Conservation (phyloP, 352 stramenopile genomes). For the Phytophthora constricta region DNA sequence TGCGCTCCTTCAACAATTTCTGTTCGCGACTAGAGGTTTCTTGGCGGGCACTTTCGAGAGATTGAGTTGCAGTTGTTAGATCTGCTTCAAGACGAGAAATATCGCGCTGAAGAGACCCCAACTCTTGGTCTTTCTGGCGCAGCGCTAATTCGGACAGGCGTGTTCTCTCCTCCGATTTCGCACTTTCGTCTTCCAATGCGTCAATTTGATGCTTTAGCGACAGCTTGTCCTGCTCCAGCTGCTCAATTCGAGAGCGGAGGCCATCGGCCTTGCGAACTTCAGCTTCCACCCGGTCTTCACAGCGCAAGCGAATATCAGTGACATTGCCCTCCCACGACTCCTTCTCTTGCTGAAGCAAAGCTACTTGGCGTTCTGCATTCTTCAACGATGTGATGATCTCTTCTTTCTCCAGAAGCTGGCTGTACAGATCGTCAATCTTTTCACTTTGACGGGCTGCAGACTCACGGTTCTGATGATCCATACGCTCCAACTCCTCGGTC, state of each 20-base stretch:
- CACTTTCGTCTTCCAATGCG: slow-evolving; percentile 34
- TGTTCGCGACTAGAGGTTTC: slow-evolving; percentile 55
- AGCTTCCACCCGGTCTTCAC: slow-evolving; percentile 40
- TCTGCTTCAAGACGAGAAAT: slow-evolving; percentile 37
- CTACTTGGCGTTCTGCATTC: slow-evolving; percentile 42
- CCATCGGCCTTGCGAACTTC: slow-evolving; percentile 52
- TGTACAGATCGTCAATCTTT: slow-evolving; percentile 67
- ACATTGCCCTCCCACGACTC: slow-evolving; percentile 45
- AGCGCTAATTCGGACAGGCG: slow-evolving; percentile 26
- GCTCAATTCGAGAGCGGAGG: slow-evolving; percentile 42
- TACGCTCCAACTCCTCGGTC: slow-evolving; percentile 44
- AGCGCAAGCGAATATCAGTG: slow-evolving; percentile 43
- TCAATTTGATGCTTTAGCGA: slow-evolving; percentile 34
- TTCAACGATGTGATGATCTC: slow-evolving; percentile 46
- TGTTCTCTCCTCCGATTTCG: slow-evolving; percentile 32
- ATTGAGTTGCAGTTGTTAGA: slow-evolving; percentile 35
- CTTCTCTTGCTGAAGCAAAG: slow-evolving; percentile 53
- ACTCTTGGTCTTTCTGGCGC: slow-evolving; percentile 36
- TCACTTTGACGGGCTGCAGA: slow-evolving; percentile 39
- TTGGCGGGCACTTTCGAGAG: slow-evolving; percentile 37
- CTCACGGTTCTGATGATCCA: slow-evolving; percentile 32
- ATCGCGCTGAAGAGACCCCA: slow-evolving; percentile 30
- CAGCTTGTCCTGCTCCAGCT: slow-evolving; percentile 47
- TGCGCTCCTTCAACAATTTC: slow-evolving; percentile 65
- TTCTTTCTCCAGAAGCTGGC: slow-evolving; percentile 58